These are phyloP conservation scores for Iris pallida DNA, from an alignment of 116 monocot species.

Conservation along the genomic window DNA sequence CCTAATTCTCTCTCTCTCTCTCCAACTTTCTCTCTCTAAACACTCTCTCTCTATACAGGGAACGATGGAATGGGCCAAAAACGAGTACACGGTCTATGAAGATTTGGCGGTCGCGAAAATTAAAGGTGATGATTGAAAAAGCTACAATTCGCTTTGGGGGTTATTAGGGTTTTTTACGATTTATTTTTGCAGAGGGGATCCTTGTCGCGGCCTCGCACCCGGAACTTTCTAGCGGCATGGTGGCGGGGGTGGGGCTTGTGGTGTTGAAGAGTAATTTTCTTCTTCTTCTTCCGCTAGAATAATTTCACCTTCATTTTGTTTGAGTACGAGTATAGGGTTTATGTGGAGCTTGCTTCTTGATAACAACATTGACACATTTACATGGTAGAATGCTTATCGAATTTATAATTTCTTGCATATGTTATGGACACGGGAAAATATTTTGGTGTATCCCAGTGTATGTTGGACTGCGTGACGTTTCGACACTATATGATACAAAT, in stretches of 20 bases:
- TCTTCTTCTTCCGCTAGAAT: background rate
- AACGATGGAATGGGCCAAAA: slow-evolving; percentile 17
- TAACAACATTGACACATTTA: no score
- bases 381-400: no score
- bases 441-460: no score
- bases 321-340: no score
- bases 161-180: background rate
- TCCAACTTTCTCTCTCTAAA: background rate
- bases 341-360: no score
- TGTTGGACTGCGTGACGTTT: no score
- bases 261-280: slow-evolving; percentile 18
- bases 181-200: slow-evolving; percentile 20
- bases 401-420: no score
- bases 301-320: no score
- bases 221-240: slow-evolving; percentile 7
- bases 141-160: background rate
- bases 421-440: no score
- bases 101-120: slow-evolving; percentile 19
- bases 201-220: slow-evolving; percentile 16
- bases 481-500: no score
- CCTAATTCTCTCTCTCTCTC: background rate
- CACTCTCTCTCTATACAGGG: slow-evolving; percentile 8
- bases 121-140: slow-evolving; percentile 14
- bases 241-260: slow-evolving; percentile 25
- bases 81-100: slow-evolving; percentile 19